phyloP scores from a whole-genome alignment of 1,139 yeast genomes.

The Protomyces macrosporus region DNA sequence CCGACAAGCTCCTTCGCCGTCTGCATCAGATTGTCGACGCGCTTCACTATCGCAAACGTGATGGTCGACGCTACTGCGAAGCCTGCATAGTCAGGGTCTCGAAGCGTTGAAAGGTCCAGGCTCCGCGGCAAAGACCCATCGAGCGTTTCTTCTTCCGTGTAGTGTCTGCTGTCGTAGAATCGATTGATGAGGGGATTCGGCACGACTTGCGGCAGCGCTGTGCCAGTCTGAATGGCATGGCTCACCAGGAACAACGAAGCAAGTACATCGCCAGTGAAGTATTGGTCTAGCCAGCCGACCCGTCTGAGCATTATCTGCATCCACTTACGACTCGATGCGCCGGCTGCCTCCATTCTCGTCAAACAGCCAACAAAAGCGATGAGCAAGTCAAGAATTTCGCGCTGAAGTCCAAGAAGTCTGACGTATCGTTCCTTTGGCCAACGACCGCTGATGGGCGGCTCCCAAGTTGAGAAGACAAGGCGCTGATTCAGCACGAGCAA shows the following conservation, averaged over 20 bases:
- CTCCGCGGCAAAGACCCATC: slow-evolving; percentile 24
- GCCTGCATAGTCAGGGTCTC: slow-evolving; percentile 34
- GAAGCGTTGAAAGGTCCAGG: slow-evolving; percentile 21
- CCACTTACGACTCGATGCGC: slow-evolving; percentile 25
- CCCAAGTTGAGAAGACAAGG: slow-evolving; percentile 33
- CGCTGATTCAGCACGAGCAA: slow-evolving; percentile 31
- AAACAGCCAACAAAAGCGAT: slow-evolving; percentile 32
- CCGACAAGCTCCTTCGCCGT: slow-evolving; percentile 37
- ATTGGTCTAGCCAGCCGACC: slow-evolving; percentile 36
- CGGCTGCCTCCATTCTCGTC: slow-evolving; percentile 32
- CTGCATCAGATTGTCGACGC: slow-evolving; percentile 35
- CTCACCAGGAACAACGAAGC: slow-evolving; percentile 36
- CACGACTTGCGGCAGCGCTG: slow-evolving; percentile 36
- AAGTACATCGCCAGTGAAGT: slow-evolving; percentile 35
- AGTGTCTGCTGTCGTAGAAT: slow-evolving; percentile 30
- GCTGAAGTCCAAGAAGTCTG: slow-evolving; percentile 32
- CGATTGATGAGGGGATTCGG: slow-evolving; percentile 35
- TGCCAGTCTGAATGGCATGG: slow-evolving; percentile 34
- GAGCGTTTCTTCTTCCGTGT: slow-evolving; percentile 4
- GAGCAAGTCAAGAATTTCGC: slow-evolving; percentile 33
- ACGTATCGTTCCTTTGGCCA: slow-evolving; percentile 36
- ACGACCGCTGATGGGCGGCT: slow-evolving; percentile 36
- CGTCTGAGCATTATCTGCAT: slow-evolving; percentile 29
- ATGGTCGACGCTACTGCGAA: slow-evolving; percentile 34
- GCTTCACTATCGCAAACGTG: slow-evolving; percentile 34